Evolutionary conservation across 225 moss, liverwort and hornwort species (phyloP).

Genomic region (Antitrichia curtipendula): DNA sequence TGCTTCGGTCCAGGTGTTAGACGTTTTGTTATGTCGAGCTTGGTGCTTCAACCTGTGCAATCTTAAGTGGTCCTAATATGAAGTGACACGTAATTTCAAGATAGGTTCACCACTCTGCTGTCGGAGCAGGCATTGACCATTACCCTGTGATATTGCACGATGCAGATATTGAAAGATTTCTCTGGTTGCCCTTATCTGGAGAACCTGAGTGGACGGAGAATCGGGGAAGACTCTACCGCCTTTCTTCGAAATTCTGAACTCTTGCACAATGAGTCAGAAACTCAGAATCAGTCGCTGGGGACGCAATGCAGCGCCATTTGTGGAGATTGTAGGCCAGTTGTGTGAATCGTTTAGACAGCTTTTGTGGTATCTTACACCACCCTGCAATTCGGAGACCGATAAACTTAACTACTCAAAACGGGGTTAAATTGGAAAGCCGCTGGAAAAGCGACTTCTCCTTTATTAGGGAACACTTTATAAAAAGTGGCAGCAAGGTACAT

Average conservation of each 20-base stretch:
- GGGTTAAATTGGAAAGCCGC: not conserved
- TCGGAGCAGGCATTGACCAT: not conserved
- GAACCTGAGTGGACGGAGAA: not conserved
- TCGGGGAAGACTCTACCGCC: not conserved
- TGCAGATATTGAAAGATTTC: not conserved
- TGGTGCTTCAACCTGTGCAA: not conserved
- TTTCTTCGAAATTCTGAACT: not conserved
- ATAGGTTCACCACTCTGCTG: not conserved
- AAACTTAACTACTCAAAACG: not conserved
- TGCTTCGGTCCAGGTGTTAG: not conserved
- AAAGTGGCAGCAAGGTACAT: not conserved
- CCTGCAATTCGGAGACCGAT: not conserved
- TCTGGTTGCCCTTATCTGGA: not conserved
- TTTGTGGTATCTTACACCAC: not conserved
- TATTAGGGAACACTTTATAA: not conserved
- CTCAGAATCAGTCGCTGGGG: not conserved
- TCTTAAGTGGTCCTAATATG: not conserved
- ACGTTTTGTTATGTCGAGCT: not conserved
- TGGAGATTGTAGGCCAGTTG: not conserved
- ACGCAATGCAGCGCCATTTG: not conserved
- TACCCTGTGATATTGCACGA: not conserved
- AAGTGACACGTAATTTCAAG: not conserved
- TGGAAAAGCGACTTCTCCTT: not conserved
- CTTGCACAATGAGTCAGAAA: not conserved
- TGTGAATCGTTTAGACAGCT: not conserved